Evolutionary conservation across 495 filamentous ascomycete species (phyloP).

Genomic region (Tuber aestivum): DNA sequence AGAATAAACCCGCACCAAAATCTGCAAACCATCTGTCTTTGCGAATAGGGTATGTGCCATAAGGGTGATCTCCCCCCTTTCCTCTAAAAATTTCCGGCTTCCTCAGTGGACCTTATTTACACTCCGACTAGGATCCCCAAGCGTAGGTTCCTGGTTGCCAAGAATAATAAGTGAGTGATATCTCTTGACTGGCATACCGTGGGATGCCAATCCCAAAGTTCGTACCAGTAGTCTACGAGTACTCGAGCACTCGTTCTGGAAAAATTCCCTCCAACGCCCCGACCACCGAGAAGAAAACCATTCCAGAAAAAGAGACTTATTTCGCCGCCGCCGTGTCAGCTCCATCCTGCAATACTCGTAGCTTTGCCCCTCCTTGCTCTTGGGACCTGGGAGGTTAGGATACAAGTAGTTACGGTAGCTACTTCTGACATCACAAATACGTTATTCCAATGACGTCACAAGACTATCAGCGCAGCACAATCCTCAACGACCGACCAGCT

Average conservation of each 20-base stretch:
- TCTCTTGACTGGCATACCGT: neutral
- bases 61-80: neutral
- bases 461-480: neutral
- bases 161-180: neutral
- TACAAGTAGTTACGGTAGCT: neutral
- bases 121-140: neutral
- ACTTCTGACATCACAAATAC: neutral
- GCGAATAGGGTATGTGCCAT: too few species aligned
- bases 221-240: too few species aligned
- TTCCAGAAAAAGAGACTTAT: neutral
- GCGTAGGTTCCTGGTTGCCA: neutral
- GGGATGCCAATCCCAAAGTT: neutral
- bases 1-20: neutral
- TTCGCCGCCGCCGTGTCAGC: neutral
- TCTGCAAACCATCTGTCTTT: neutral
- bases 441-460: slow-evolving; percentile 11
- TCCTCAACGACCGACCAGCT: neutral
- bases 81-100: neutral
- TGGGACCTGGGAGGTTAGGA: neutral
- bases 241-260: neutral
- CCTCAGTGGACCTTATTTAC: neutral
- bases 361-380: neutral
- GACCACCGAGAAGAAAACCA: neutral
- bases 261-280: neutral
- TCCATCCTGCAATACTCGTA: neutral